These are phyloP conservation scores for Penicillium cataractarum DNA, from an alignment of 495 filamentous ascomycete genomes.

Conservation along the genomic window DNA sequence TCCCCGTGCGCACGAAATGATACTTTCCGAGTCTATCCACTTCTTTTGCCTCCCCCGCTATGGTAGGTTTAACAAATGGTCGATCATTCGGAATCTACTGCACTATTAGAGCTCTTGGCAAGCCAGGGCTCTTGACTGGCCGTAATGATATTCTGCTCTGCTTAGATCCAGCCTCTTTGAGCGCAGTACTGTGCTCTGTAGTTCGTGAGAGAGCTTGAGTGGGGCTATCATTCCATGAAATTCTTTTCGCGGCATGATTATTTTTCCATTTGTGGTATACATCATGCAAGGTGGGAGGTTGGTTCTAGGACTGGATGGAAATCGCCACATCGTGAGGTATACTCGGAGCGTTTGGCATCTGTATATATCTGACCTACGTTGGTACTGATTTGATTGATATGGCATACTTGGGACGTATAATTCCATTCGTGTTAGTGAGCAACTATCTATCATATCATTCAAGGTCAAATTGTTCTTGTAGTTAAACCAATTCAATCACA, in stretches of 20 bases:
- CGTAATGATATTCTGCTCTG: background rate
- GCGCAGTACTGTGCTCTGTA: background rate
- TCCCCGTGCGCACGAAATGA: conserved; percentile 1
- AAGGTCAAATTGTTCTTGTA: too few relatives aligned
- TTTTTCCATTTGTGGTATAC: background rate
- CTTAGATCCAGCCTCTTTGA: background rate
- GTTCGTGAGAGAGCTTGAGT: background rate
- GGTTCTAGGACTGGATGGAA: too few relatives aligned
- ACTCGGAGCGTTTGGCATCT: background rate
- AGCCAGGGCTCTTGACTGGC: conserved; percentile 9
- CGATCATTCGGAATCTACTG: background rate
- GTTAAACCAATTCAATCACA: too few relatives aligned
- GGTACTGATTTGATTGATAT: too few relatives aligned
- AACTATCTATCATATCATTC: too few relatives aligned
- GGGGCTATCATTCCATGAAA: background rate
- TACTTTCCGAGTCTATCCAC: background rate
- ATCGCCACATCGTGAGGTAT: background rate
- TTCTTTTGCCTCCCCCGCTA: conserved; percentile 26
- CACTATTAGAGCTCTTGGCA: background rate
- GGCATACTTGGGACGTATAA: too few relatives aligned
- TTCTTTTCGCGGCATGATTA: background rate
- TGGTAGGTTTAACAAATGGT: conserved; percentile 17
- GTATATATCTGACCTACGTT: too few relatives aligned
- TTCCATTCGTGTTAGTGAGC: too few relatives aligned
- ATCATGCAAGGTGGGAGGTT: background rate